A percentile compares a stretch with the other conserved stretches of the same genome.
Conservation (phyloP, 2,329 filamentous ascomycete genomes). For the Cladophialophora chaetospira region DNA sequence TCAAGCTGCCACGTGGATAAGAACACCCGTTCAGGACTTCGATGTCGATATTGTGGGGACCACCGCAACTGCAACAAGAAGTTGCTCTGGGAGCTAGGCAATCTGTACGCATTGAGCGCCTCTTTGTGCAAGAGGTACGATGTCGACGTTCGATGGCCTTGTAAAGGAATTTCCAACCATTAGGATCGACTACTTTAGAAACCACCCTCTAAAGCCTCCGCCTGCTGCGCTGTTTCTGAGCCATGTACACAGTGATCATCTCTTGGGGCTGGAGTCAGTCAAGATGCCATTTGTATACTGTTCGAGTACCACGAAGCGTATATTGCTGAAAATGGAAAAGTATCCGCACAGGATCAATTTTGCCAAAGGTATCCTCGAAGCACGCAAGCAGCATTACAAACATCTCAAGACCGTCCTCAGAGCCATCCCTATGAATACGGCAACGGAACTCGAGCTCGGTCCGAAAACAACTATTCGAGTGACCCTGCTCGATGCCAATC, state of each 20-base stretch:
- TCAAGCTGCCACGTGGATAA: neutral
- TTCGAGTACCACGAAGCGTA: constrained; percentile 76
- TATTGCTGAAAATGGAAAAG: constrained; percentile 78
- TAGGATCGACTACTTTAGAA: constrained; percentile 79
- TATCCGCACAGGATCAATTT: constrained; percentile 81
- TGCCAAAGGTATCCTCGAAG: constrained; percentile 74
- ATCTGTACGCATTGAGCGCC: too few relatives aligned
- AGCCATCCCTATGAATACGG: constrained; percentile 78
- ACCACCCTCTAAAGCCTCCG: constrained; percentile 54
- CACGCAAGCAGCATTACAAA: constrained; percentile 71
- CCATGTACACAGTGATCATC: constrained; percentile 90
- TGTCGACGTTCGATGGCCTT: constrained; percentile 77
- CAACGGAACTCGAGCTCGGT: constrained; percentile 72
- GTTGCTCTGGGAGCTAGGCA: too few relatives aligned
- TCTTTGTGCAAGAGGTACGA: constrained; percentile 37
- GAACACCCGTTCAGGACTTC: neutral
- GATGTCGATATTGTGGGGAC: neutral
- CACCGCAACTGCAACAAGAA: neutral
- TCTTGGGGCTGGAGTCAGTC: constrained; percentile 75
- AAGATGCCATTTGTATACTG: constrained; percentile 86
- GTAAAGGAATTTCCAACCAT: constrained; percentile 78
- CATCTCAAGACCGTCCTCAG: constrained; percentile 74
- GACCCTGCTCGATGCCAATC: constrained; percentile 87
- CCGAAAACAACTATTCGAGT: constrained; percentile 72
- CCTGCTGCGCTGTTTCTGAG: constrained; percentile 85